Evolutionary conservation across 164 flowering plant genomes (phyloP), one percentile per base, ranked within the genome.

Genomic region (Macadamia tetraphylla): DNA sequence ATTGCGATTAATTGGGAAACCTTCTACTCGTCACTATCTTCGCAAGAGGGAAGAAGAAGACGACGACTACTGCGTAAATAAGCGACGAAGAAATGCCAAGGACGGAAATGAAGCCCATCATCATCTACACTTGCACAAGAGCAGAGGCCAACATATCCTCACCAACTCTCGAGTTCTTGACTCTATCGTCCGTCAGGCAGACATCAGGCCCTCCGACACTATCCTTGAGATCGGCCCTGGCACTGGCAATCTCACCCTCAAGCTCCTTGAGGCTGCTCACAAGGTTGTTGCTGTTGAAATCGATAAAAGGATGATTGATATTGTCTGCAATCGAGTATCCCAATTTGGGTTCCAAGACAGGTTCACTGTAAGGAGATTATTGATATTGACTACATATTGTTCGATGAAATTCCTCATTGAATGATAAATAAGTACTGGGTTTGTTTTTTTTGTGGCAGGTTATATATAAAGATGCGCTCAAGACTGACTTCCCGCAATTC

Each of bases 181-280:
- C 64, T 18, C 89, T 30, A 90, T 94, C 65, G 89, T 92, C 23
- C 78, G 79, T 29, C 87, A 76, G 67, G 88, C 98, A 0, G 61
- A 70, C 5, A 69, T 92, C 4, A 79, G 62, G 15, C 79, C 87
- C 2, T 75, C 81, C 1, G 98, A 94, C 55, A 89, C 95, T 0
- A 84, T 94, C 62, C 79, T 92, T 1, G 99, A 94, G 75, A 88
- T 90, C 70, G 99, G 99, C 31, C 98, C 99, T 30, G 99, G 99
- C 13, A 94, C 99, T 18, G 99, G 97, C 61, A 92, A 94, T 77
- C 94, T 94, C 69, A 94, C 97, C 9, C 73, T 92, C 52, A 87
- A 73, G 83, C 92, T 94, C 51, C 88, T 94, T 4, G 84, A 90
- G 75, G 91, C 72, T 29, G 86, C 94, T 18, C 29, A 77, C 4